Evolutionary conservation across 108 stramenopile species (phyloP).

Genomic region (Cyclotella cryptica): DNA sequence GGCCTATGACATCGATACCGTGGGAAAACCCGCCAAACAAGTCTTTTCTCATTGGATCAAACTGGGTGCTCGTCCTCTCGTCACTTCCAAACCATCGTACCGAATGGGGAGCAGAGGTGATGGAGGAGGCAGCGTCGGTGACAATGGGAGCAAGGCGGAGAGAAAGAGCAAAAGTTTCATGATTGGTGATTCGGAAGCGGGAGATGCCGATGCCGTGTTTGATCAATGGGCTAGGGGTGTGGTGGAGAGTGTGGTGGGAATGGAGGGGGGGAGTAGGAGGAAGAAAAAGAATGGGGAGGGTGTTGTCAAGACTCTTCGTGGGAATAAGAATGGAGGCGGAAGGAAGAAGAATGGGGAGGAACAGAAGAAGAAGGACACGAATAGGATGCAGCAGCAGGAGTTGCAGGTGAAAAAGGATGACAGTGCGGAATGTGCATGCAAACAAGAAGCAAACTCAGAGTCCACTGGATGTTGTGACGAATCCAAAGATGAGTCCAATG

Average conservation of each 20-base stretch:
- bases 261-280: not conserved
- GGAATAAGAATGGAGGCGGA: not conserved
- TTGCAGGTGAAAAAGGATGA: too few species aligned
- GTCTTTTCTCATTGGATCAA: constrained; percentile 60
- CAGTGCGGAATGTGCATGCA: constrained; percentile 24
- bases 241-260: constrained; percentile 24
- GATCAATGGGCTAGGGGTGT: constrained; percentile 56
- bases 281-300: too few species aligned
- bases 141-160: constrained; percentile 8
- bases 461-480: not conserved
- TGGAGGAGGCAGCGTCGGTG: too few species aligned
- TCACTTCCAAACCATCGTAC: constrained; percentile 21
- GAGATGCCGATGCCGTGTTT: constrained; percentile 62
- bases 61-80: constrained; percentile 67
- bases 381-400: constrained; percentile 2
- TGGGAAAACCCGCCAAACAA: constrained; percentile 84
- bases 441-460: not conserved
- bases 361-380: not conserved
- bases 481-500: not conserved
- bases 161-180: constrained; percentile 35
- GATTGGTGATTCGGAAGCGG: constrained; percentile 82
- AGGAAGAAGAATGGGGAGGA: not conserved
- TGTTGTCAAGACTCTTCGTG: not conserved
- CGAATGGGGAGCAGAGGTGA: constrained; percentile 32
- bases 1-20: constrained; percentile 74